These are phyloP conservation scores for Penicillium sumatraense DNA, from an alignment of 2,329 filamentous ascomycete genomes.

Conservation along the genomic window DNA sequence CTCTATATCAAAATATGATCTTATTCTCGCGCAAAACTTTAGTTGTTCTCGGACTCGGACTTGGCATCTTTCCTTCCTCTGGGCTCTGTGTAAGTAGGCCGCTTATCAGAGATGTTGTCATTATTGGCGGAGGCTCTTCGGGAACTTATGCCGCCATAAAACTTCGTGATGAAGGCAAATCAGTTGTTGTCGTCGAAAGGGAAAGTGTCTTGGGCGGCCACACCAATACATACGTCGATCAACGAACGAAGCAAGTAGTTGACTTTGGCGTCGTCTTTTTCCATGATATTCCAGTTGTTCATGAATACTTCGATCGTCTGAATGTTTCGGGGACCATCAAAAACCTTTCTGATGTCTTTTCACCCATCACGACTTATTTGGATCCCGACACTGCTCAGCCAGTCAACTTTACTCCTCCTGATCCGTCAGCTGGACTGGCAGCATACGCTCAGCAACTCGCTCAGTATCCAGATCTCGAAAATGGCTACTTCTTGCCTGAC, in stretches of 20 bases:
- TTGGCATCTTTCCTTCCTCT: constrained; percentile 22
- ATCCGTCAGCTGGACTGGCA: not conserved
- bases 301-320: constrained; percentile 33
- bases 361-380: constrained; percentile 19
- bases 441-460: constrained; percentile 37
- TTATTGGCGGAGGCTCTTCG: constrained; percentile 18
- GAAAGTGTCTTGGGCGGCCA: constrained; percentile 41
- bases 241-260: constrained; percentile 28
- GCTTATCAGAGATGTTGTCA: constrained; percentile 25
- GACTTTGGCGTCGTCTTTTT: constrained; percentile 41
- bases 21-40: not conserved
- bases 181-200: constrained; percentile 42
- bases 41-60: not conserved
- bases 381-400: constrained; percentile 36
- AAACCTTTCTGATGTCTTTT: constrained; percentile 10
- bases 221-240: constrained; percentile 36
- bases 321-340: constrained; percentile 24
- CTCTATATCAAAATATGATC: not conserved
- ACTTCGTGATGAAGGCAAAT: constrained; percentile 35
- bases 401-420: constrained; percentile 14
- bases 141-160: constrained; percentile 15
- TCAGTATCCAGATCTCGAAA: constrained; percentile 14
- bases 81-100: not conserved
- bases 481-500: constrained; percentile 42
- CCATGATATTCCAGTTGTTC: constrained; percentile 36